Evolutionary conservation across 1,284 basidiomycete genomes (phyloP), one percentile per base, ranked within the genome.

Genomic region (Ceratobasidium sp.): DNA sequence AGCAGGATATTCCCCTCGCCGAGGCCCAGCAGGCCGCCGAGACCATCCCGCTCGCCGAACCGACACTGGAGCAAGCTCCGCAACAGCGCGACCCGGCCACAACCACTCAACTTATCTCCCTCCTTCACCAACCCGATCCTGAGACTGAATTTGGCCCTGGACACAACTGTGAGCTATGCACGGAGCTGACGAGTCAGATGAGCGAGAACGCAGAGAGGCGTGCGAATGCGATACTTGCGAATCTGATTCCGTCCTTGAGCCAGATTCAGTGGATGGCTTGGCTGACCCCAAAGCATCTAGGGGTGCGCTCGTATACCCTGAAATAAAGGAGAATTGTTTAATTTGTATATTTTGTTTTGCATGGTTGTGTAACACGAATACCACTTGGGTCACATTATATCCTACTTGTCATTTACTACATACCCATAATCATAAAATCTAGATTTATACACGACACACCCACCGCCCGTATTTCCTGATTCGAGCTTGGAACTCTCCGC

Each of bases 61-160:
- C n/a, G 11, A 19, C 27, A n/a, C 27, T 7, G 14, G 17, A 19
- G 14, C 33, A 19, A 36, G 47, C 48, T 19, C 17, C 9, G 15
- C 19, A 9, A 3, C 57, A 60, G 27, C 19, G n/a, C 7, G 31
- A 36, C 22, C 48, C 9, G 6, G 67, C 27, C 9, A 45, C 54
- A 15, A 60, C 67, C 33, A 45, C 45, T 17, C 67, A 71, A 22
- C 67, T 71, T 15, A 45, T 71, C 14, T 71, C 67, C n/a, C 19
- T 71, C 6, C 56, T 71, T 19, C 67, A 71, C 41, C 36, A 53
- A 24, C 56, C 15, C 31, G 67, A 59, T 36, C 22, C 45, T n/a
- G 54, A 36, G 11, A 50, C n/a, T 29, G 67, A 60, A 14, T 71
- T 71, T 60, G 22, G 36, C n/a, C 24, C 45, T 22, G 4, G 24